Base-by-base conservation (phyloP, 2,329 filamentous ascomycete species). In the Dactylonectria estremocensis region DNA sequence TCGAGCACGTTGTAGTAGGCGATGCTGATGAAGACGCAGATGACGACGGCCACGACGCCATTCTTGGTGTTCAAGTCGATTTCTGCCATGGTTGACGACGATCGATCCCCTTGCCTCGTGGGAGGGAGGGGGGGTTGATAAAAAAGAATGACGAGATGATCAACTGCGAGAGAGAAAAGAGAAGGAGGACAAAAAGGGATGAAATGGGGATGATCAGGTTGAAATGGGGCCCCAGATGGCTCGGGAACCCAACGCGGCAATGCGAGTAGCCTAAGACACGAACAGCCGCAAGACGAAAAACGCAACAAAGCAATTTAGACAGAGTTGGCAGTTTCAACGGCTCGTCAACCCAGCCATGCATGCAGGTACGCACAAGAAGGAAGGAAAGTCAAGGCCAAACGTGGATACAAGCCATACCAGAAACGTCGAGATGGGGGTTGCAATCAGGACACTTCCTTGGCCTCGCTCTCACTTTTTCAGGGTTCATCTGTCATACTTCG, bases 1-100 rank as follows among this genome's bases (percentile, higher is more conserved):
- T 82, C 80, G 53, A 80, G 16, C 16, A 77, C 76, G 61, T 81
- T 81, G 68, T 77, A 80, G 18, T 71, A 68, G 2, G 78, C 71
- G 16, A 80, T 71, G 62, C 69, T 66, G 43, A 76, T 72, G 46
- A 76, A 76, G 49, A 74, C 66, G 52, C 59, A 56, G 53, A 76
- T 73, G 55, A 76, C 45, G 22, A 52, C 37, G 18, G 72, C 69
- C 18, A 72, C 58, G 22, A 35, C 54, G 49, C 72, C 72, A 31
- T 46, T 66, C 45, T 71, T 71, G 20, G 71, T 66, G 33, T 59
- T 46, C 22, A 57, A 18, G 40, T 61, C 52, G 33, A 60, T 13
- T 7, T 28, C 24, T 5, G 24, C 24, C 64, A 66, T 66, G 52
- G 6, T 46, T 18, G 28, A 20, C 22, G 37, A n/a, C n/a, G n/a